These are phyloP conservation scores for Sindora glabra DNA, from an alignment of 306 rosid species.

Conservation along the genomic window DNA sequence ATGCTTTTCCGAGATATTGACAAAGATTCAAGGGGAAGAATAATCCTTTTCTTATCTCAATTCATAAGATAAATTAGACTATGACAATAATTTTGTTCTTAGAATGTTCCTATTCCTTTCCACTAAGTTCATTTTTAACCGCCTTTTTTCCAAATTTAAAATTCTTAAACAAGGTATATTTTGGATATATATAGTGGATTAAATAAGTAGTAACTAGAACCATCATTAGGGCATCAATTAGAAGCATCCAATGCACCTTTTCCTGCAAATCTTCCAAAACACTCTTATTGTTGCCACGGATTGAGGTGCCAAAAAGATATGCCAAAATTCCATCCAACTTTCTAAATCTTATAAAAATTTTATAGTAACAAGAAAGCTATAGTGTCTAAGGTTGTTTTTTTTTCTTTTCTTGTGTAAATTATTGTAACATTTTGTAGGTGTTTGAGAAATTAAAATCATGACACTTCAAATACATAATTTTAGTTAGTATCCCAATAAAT, in stretches of 20 bases:
- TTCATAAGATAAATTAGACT: slow-evolving; percentile 16
- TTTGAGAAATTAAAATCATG: too few relatives aligned
- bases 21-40: slow-evolving; percentile 23
- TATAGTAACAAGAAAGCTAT: too few relatives aligned
- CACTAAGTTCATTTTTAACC: slow-evolving; percentile 26
- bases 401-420: too few relatives aligned
- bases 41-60: slow-evolving; percentile 17
- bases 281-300: slow-evolving; percentile 20
- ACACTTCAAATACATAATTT: too few relatives aligned
- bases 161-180: background rate
- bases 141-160: slow-evolving; percentile 7
- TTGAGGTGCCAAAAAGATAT: slow-evolving; percentile 13
- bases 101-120: slow-evolving; percentile 37
- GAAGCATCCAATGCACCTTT: slow-evolving; percentile 22
- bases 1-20: slow-evolving; percentile 24
- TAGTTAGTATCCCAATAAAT: too few relatives aligned
- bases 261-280: slow-evolving; percentile 16
- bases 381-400: too few relatives aligned
- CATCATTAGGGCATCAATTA: slow-evolving; percentile 19
- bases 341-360: too few relatives aligned
- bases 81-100: slow-evolving; percentile 34
- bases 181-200: slow-evolving; percentile 17
- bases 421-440: too few relatives aligned
- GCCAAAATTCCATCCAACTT: slow-evolving; percentile 14
- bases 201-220: background rate